Evolutionary conservation across 805 yeast genomes (phyloP), one percentile per base, ranked within the genome.

Genomic region (Metschnikowia borealis): DNA sequence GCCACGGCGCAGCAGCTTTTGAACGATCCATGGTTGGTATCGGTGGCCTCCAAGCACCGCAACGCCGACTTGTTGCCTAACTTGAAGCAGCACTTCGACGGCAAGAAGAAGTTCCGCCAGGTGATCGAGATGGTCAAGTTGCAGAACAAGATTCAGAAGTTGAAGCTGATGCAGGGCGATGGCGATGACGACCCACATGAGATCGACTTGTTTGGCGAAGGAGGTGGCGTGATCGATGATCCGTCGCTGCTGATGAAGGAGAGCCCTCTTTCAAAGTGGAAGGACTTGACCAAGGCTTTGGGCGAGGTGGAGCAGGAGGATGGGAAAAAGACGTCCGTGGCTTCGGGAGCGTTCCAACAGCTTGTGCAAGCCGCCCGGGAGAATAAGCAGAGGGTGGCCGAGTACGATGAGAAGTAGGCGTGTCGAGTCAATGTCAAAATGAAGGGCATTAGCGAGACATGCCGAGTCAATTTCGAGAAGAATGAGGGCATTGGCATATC

Each of bases 81-180:
- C 63, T 84, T 92, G 69, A 82, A 82, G 71, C 82, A 83, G 62
- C 89, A 88, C 40, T 87, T 89, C 77, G 82, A 85, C 63, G 95
- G 96, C 32, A 89, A 87, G 63, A 77, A 80, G 61, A 90, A 87
- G 68, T 84, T 94, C 72, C 82, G 84, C 61, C 87, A 85, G 59
- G 97, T 94, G 36, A 85, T 89, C 59, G 94, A 89, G 65, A 74
- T 89, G 62, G 91, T 92, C 47, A 83, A 82, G 59, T 80, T 92
- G 69, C 82, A 86, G 61, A 90, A 90, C 68, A 80, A 87, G 65
- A 83, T 92, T 65, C 75, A 80, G 61, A 83, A 84, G 57, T 78
- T 92, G 63, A 82, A 85, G 68, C 75, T 76, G 50, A 60, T 82
- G 57, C 87, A 80, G 61, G 77, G 74, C 44, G 82, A 77, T 33